Conservation (phyloP, 805 yeast genomes). For the Priceomyces medius region DNA sequence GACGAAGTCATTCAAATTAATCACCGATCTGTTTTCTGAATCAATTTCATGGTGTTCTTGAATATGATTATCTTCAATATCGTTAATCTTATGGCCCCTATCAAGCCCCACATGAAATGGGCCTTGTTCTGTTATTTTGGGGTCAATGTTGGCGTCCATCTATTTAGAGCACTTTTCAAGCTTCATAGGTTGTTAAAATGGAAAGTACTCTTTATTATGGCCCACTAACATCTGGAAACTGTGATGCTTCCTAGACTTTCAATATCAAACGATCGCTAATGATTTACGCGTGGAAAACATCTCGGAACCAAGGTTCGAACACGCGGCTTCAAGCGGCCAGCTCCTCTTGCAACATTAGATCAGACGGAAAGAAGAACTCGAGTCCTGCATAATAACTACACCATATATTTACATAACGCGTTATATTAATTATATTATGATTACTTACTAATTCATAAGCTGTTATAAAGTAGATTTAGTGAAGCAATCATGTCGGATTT, state of each 20-base stretch:
- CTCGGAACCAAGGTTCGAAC: background rate
- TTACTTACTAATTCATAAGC: background rate
- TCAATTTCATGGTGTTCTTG: background rate
- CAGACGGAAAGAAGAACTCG: too few species aligned
- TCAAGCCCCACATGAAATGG: constrained; percentile 11
- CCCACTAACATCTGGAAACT: too few species aligned
- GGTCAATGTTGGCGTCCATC: constrained; percentile 21
- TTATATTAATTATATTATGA: background rate
- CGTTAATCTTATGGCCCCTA: constrained; percentile 2
- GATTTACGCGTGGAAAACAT: background rate
- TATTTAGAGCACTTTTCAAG: background rate
- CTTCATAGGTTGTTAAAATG: too few species aligned
- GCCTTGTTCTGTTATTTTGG: constrained; percentile 17
- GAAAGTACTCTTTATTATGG: too few species aligned
- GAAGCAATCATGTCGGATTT: constrained; percentile 9
- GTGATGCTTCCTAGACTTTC: too few species aligned
- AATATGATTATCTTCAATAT: background rate
- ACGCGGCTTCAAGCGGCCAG: background rate
- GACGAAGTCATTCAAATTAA: constrained; percentile 15
- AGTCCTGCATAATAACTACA: background rate
- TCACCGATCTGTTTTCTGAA: background rate
- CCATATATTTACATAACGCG: background rate
- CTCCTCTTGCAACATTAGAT: too few species aligned
- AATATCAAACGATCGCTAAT: too few species aligned
- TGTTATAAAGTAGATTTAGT: background rate